Conservation (phyloP, 768 basidiomycete species). For the Serendipita vermifera region DNA sequence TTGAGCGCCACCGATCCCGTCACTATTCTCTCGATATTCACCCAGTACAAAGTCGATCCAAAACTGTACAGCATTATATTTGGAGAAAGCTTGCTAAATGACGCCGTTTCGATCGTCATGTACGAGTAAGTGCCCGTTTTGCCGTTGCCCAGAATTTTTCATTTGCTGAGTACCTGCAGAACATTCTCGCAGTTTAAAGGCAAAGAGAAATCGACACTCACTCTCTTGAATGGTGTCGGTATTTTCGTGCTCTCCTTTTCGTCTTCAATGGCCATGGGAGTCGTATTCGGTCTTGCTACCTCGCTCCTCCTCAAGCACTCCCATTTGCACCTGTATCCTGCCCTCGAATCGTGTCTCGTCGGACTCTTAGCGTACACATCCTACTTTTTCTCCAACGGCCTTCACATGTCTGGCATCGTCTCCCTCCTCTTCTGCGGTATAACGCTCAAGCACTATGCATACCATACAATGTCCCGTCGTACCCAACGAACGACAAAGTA, state of each 20-base stretch:
- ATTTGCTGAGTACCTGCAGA: slow-evolving; percentile 29
- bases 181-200: slow-evolving; percentile 89
- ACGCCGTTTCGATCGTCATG: slow-evolving; percentile 99
- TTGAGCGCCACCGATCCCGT: slow-evolving; percentile 96
- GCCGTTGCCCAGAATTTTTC: too few relatives aligned
- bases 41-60: slow-evolving; percentile 96
- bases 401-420: slow-evolving; percentile 92
- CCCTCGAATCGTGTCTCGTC: slow-evolving; percentile 93
- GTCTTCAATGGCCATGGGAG: slow-evolving; percentile 88
- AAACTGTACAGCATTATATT: slow-evolving; percentile 96
- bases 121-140: slow-evolving; percentile 68
- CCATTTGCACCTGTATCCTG: slow-evolving; percentile 70
- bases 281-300: slow-evolving; percentile 79
- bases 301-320: slow-evolving; percentile 93
- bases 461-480: slow-evolving; percentile 94
- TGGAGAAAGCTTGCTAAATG: slow-evolving; percentile 91
- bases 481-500: slow-evolving; percentile 92
- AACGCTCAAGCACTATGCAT: slow-evolving; percentile 99
- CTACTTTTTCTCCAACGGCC: slow-evolving; percentile 97
- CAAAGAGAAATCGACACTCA: slow-evolving; percentile 61
- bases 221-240: slow-evolving; percentile 89
- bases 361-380: slow-evolving; percentile 89
- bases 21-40: slow-evolving; percentile 95
- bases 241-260: slow-evolving; percentile 95
- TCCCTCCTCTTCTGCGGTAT: slow-evolving; percentile 97